phyloP scores from a whole-genome alignment of 1,139 yeast genomes.

The Scheffersomyces parashehatae region DNA sequence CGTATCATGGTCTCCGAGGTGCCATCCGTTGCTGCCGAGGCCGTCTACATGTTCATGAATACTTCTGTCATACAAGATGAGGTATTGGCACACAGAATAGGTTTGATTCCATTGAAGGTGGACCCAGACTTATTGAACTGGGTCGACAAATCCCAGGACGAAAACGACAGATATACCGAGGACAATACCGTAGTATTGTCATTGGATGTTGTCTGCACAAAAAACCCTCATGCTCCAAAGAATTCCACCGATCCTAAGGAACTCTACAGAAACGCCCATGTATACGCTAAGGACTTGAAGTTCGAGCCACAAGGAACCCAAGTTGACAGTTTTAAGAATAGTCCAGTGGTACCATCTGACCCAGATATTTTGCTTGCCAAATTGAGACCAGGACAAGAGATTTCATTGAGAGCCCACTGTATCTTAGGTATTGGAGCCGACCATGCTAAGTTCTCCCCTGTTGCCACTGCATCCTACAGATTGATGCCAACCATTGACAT shows the following conservation, averaged over 20 bases:
- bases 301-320: constrained; percentile 94
- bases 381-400: constrained; percentile 96
- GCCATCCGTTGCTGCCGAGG: constrained; percentile 93
- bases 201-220: constrained; percentile 79
- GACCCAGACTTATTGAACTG: constrained; percentile 87
- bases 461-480: constrained; percentile 95
- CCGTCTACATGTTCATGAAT: constrained; percentile 86
- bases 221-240: constrained; percentile 80
- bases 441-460: constrained; percentile 97
- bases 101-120: constrained; percentile 83
- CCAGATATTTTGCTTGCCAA: constrained; percentile 90
- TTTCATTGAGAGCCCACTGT: constrained; percentile 86
- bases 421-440: constrained; percentile 89
- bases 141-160: constrained; percentile 69
- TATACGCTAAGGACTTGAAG: constrained; percentile 84
- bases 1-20: constrained; percentile 97
- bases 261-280: constrained; percentile 77
- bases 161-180: constrained; percentile 73
- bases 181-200: constrained; percentile 86
- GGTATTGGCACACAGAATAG: constrained; percentile 92
- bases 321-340: constrained; percentile 61
- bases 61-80: constrained; percentile 97
- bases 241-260: constrained; percentile 81
- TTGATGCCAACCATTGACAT: constrained; percentile 90
- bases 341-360: constrained; percentile 76